Base-by-base conservation (phyloP, 495 filamentous ascomycete species). In the Penicillium silybi region DNA sequence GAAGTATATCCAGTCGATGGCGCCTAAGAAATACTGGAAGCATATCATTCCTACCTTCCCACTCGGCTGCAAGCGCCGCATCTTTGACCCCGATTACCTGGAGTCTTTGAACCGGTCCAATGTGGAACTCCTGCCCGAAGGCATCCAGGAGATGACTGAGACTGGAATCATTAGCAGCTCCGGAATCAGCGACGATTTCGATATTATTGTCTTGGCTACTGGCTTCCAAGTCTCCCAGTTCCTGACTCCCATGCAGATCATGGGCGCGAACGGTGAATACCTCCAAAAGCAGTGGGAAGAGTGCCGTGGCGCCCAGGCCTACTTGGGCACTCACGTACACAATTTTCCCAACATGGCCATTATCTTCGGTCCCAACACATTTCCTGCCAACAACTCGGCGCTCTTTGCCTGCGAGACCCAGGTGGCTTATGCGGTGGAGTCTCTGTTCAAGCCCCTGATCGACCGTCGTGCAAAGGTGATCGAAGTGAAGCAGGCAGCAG, bases 311-410 rank as follows among this genome's bases (percentile, higher is more conserved):
- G 57, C 80, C 0, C 76, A 79, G 48, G 76, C 79, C 11, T 85
- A 85, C 57, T 75, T 77, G 52, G 79, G 79, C 6, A 77, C 71
- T 19, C 75, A 78, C n/a, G 68, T 85, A 49, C 70, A 77, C 45
- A 75, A 69, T 0, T 85, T 84, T 50, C 82, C 82, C 0, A 85
- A 84, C 50, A 75, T 83, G 57, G 84, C 83, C 64, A 72, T 81
- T 6, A 68, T 83, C 2, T 78, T 80, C 55, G 82, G 82, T 0
- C 82, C 82, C 0, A 85, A 85, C 52, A 79, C 80, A 6, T 41
- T 41, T n/a, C 39, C 39, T 19, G 39, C 39, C 3, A 3, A 41
- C 39, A 41, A 41, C 39, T 41, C 39, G 10, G 39, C 11, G 2
- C 39, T 41, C 19, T 41, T 41, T 13, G 17, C 39, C 4, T 41